phyloP scores from a whole-genome alignment of 2,329 filamentous ascomycete genomes.

The Ceratocystis papillata region DNA sequence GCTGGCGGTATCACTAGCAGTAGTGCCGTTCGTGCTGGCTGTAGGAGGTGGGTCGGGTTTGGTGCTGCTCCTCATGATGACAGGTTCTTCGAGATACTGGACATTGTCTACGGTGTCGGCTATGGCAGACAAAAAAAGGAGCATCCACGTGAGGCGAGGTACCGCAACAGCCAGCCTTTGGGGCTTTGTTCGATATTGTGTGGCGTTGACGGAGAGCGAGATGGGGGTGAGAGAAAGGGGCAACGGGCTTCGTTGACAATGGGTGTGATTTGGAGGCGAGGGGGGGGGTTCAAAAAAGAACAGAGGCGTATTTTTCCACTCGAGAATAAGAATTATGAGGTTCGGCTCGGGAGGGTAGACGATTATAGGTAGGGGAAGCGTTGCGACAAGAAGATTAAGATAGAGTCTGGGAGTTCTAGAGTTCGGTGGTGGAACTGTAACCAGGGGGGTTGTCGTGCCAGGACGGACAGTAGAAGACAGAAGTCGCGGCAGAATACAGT shows the following conservation, averaged over 20 bases:
- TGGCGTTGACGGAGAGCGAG: neutral
- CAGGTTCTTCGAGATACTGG: conserved; percentile 13
- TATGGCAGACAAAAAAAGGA: neutral
- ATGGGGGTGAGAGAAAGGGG: neutral
- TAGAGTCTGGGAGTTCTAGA: neutral
- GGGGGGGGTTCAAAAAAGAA: neutral
- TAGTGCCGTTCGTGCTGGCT: neutral
- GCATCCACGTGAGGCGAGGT: conserved; percentile 2
- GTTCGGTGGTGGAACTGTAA: conserved; percentile 6
- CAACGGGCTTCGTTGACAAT: neutral
- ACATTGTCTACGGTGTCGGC: conserved; percentile 11
- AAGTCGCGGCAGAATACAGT: neutral
- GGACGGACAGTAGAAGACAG: neutral
- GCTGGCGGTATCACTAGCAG: neutral
- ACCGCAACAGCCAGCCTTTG: neutral
- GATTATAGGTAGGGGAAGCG: neutral
- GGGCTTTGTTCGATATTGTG: neutral
- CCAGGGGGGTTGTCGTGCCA: neutral
- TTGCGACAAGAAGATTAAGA: conserved; percentile 1
- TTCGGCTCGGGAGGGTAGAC: neutral
- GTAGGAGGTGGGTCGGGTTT: conserved; percentile 13
- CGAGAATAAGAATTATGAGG: neutral
- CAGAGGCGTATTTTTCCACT: neutral
- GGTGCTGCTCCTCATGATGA: conserved; percentile 19
- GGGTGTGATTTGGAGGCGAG: neutral